Evolutionary conservation across 441 rosid genomes (phyloP).

Genomic region (Arabidopsis lyrata): DNA sequence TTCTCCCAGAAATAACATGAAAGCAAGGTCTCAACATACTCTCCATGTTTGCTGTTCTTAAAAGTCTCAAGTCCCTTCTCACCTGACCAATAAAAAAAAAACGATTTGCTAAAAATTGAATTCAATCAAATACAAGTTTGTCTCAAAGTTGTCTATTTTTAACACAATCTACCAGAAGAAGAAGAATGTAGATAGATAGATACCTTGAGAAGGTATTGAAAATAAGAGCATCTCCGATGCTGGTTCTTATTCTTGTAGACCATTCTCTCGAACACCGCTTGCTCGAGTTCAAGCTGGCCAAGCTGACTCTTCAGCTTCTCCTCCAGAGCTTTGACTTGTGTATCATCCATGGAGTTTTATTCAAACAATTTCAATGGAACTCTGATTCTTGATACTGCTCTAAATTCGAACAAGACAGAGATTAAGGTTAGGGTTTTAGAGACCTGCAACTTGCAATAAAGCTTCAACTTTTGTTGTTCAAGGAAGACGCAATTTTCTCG

Average conservation of each 20-base stretch:
- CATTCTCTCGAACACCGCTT: constrained; percentile 74
- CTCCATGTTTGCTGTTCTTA: constrained; percentile 68
- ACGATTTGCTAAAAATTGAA: background rate
- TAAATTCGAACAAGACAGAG: background rate
- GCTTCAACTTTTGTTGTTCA: background rate
- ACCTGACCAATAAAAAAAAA: constrained; percentile 53
- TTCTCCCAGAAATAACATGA: constrained; percentile 62
- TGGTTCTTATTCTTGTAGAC: constrained; percentile 95
- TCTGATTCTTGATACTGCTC: background rate
- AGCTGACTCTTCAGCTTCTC: constrained; percentile 65
- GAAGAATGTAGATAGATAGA: background rate
- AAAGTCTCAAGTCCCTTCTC: constrained; percentile 83
- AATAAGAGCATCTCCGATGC: constrained; percentile 85
- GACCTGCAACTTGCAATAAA: background rate
- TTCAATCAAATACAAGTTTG: background rate
- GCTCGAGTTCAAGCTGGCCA: constrained; percentile 63
- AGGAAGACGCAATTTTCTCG: too few relatives aligned
- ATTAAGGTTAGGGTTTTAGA: background rate
- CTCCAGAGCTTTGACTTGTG: constrained; percentile 45
- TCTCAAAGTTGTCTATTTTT: background rate
- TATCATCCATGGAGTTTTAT: constrained; percentile 35
- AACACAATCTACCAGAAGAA: background rate
- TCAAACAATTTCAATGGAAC: background rate
- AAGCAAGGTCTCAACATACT: constrained; percentile 70
- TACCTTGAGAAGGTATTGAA: constrained; percentile 87